Percentiles rank a stretch among this genome's conserved stretches.
Conservation (phyloP, 371 early-diverging fungal species). For the Mucor racemosus region DNA sequence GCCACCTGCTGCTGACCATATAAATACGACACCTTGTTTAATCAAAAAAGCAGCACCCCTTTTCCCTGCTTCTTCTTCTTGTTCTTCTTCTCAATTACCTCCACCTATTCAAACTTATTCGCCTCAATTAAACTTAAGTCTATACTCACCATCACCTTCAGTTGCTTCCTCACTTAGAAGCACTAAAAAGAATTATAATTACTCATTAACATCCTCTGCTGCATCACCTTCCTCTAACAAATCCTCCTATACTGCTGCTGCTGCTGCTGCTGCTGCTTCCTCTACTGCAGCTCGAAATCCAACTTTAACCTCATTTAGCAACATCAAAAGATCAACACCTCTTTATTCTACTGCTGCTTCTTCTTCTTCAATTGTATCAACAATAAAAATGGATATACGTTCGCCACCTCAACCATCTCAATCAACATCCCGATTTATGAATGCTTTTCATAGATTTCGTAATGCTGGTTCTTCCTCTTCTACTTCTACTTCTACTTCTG, state of each 20-base stretch:
- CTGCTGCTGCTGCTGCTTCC: not conserved
- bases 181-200: not conserved
- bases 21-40: not conserved
- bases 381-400: slow-evolving; percentile 15
- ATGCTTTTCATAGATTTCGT: slow-evolving; percentile 20
- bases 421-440: slow-evolving; percentile 25
- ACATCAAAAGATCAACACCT: not conserved
- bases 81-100: not conserved
- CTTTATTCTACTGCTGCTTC: slow-evolving; percentile 13
- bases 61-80: slow-evolving; percentile 7
- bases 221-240: not conserved
- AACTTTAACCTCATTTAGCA: slow-evolving; percentile 11
- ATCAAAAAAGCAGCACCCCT: slow-evolving; percentile 3
- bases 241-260: not conserved
- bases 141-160: slow-evolving; percentile 11
- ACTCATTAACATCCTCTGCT: slow-evolving; percentile 5
- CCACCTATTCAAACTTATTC: slow-evolving; percentile 19
- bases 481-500: too few relatives aligned
- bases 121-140: slow-evolving; percentile 17
- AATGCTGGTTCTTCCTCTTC: not conserved
- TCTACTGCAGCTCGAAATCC: slow-evolving; percentile 10
- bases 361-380: slow-evolving; percentile 8
- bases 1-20: not conserved
- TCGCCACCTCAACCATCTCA: slow-evolving; percentile 24
- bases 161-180: slow-evolving; percentile 7